Evolutionary conservation across 2,329 filamentous ascomycete genomes (phyloP).

Genomic region (Talaromyces sp.): DNA sequence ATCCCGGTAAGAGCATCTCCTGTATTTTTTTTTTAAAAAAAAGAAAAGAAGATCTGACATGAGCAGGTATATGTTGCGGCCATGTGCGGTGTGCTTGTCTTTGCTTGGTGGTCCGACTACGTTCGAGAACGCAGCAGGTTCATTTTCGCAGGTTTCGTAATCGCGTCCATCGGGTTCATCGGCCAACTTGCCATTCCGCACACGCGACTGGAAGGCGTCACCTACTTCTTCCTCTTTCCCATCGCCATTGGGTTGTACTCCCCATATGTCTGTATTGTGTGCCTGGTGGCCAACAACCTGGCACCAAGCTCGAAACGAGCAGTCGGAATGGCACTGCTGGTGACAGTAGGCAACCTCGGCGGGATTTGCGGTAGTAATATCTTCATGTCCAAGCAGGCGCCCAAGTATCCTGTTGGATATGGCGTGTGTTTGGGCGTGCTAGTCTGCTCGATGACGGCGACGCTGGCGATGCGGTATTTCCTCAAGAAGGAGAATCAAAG

Average conservation of each 20-base stretch:
- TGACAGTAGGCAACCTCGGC: background rate
- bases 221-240: background rate
- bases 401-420: background rate
- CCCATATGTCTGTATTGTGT: background rate
- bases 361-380: background rate
- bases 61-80: background rate
- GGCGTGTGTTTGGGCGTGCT: conserved; percentile 6
- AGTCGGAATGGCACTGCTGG: background rate
- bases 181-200: background rate
- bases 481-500: background rate
- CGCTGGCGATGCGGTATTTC: background rate
- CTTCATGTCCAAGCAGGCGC: background rate
- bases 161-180: background rate
- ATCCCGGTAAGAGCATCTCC: background rate
- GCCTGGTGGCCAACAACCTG: background rate
- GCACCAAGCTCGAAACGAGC: background rate
- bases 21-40: background rate
- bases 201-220: background rate
- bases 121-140: background rate
- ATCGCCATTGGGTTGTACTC: background rate
- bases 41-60: background rate
- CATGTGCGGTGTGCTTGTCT: background rate
- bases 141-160: background rate
- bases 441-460: background rate
- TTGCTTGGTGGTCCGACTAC: background rate